Base-by-base conservation (phyloP, 2,329 filamentous ascomycete genomes). In the Fusarium annulatum region DNA sequence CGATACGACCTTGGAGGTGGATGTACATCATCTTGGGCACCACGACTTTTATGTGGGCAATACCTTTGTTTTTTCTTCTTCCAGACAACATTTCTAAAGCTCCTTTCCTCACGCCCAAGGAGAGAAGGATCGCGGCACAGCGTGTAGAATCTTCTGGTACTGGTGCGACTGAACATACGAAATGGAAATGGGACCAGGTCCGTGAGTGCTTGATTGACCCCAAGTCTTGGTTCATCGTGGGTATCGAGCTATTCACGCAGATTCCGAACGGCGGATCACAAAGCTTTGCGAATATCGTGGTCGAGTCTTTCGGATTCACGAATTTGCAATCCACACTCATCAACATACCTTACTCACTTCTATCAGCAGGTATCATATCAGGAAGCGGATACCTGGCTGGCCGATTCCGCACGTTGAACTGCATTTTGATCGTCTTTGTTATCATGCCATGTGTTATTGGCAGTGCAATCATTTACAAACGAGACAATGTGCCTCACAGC, bases 181-280 rank as follows among this genome's bases (percentile, higher is more conserved):
- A 73, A 15, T 90, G 86, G 84, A 84, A 82, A 59, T 85, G 85
- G 82, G 81, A 84, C 5, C 89, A 91, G 74, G 80, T 85, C 34
- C 65, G 79, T 9, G 89, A 91, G 77, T 89, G 88, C 55, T 77
- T 91, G 0, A 60, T 82, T 15, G 89, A 90, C 71, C 88, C 87
- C 7, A 90, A 91, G 78, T 89, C 88, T 0, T 91, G 88, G 88
- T 81, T 91, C 53, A 84, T 91, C 51, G 84, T 89, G 64, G 82
- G 81, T 4, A 85, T 91, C 28, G 84, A 86, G 28, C 69, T 91
- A 9, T 78, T 87, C 6, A 87, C 85, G 4, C 87, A 89, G 78
- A 90, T 91, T 30, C 89, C 90, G 45, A 92, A 91, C 69, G 89
- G 89, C 38, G 89, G 90, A 30, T 89, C 88, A 1, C 86, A 88